Base-by-base conservation (phyloP, 116 monocot species). In the Papilionanthe hybrid region DNA sequence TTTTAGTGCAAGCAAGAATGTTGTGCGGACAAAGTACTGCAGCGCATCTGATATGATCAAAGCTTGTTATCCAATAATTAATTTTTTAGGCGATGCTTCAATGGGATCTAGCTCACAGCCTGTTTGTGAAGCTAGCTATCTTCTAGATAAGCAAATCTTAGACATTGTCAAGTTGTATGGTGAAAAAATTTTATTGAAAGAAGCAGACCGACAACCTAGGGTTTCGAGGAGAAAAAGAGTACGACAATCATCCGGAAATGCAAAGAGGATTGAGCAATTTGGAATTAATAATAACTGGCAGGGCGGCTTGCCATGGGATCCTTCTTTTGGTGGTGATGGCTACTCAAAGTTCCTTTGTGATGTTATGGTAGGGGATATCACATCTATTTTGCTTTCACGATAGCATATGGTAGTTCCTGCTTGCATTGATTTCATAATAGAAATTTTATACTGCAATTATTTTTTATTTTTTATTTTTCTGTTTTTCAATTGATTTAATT, bases 321-420 rank as follows among this genome's bases (percentile, higher is more conserved):
- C 84, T 80, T 85, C 85, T 15, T 20, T 89, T 53, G 95, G 95
- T 45, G 95, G 95, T 49, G 93, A 99, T 88, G 95, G 93, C 75
- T 79, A 55, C 72, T 95, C 99, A 80, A 99, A 90, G 48, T 99
- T 99, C 84, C 82, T 99, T n/a, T 99, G 99, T 87, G 95, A 99
- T 90, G 90, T 95, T 77, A 99, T 99, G 99, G 95, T 95, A 91
- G 78, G 83, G 69, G 17, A 25, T 49, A 20, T 83, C 72, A 76
- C 75, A 17, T 58, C 22, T 53, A 5, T 43, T 29, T 66, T 43
- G 3, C 65, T 76, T 69, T 69, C 30, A 69, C 37, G 32, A 29
- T 29, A 69, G 32, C 69, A 30, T 32, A 32, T 69, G 28, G 30
- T 69, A 28, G 32, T 4, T 69, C 32, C 28, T 63, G 2, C 65